Conservation (phyloP, 495 filamentous ascomycete species). For the Trypethelium eluteriae region DNA sequence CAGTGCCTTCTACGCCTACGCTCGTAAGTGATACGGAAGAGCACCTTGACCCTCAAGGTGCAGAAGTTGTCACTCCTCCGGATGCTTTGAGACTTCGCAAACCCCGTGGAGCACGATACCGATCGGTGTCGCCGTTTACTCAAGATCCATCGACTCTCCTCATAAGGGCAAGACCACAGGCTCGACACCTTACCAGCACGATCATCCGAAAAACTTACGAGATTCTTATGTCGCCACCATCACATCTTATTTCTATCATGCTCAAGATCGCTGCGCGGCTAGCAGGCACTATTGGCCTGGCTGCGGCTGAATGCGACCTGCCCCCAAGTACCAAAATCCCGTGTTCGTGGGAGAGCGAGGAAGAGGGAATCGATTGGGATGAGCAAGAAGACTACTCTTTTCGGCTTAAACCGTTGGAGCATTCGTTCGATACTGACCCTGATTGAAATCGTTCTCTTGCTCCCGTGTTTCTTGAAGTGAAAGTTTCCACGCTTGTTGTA, state of each 20-base stretch:
- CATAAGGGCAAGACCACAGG: background rate
- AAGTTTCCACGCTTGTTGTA: background rate
- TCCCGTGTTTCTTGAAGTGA: background rate
- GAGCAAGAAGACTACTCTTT: constrained; percentile 1
- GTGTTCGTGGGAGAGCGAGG: constrained; percentile 8
- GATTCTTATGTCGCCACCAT: background rate
- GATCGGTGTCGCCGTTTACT: background rate
- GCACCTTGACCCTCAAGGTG: background rate
- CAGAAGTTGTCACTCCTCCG: background rate
- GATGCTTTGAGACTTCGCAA: background rate
- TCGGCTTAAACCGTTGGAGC: background rate
- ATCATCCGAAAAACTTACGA: constrained; percentile 1
- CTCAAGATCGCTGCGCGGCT: background rate
- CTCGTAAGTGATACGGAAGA: background rate
- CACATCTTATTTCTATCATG: background rate
- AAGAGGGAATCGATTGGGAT: constrained; percentile 8
- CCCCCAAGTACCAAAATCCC: background rate
- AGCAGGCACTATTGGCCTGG: background rate
- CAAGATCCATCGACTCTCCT: background rate
- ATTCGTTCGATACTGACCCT: background rate
- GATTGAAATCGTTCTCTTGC: background rate
- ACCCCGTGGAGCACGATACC: background rate
- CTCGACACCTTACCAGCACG: background rate
- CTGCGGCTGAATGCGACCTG: background rate
- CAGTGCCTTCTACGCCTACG: background rate